Percentiles rank a stretch among this genome's conserved stretches.
Evolutionary conservation across 176 grass and related monocot species (phyloP).

Genomic region (Bromus sterilis): DNA sequence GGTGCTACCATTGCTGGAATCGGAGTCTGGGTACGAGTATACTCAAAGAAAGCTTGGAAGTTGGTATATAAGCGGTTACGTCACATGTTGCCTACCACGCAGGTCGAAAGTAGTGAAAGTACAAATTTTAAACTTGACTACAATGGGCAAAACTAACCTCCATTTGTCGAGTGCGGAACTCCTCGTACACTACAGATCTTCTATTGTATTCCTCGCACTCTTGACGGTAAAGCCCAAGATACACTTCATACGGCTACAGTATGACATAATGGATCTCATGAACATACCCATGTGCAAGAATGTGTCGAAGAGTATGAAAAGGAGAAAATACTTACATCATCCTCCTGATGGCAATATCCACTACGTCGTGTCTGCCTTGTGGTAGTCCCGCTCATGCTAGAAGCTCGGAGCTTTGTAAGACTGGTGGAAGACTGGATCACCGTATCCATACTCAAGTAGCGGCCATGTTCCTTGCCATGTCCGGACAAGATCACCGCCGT

Average conservation of each 20-base stretch:
- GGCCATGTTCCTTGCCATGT: background rate
- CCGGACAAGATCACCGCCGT: background rate
- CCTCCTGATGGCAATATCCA: background rate
- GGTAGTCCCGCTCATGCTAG: background rate
- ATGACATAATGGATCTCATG: background rate
- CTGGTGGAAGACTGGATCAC: background rate
- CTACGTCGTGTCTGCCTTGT: background rate
- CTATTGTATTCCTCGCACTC: too few species aligned
- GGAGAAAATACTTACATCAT: background rate
- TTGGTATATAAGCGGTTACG: too few species aligned
- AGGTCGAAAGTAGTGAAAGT: too few species aligned
- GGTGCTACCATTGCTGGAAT: too few species aligned
- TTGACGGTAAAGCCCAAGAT: too few species aligned
- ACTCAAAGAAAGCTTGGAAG: too few species aligned
- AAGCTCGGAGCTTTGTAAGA: background rate
- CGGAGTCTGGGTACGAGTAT: too few species aligned
- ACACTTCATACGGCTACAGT: background rate
- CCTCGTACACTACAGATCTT: too few species aligned
- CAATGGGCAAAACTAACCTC: too few species aligned
- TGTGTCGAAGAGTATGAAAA: background rate
- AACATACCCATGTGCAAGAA: background rate
- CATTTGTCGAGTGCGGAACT: too few species aligned
- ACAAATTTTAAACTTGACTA: too few species aligned
- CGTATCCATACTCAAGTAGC: background rate
- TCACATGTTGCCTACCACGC: too few species aligned